These are phyloP conservation scores for Inga oerstediana DNA, from an alignment of 306 rosid species.

Conservation along the genomic window DNA sequence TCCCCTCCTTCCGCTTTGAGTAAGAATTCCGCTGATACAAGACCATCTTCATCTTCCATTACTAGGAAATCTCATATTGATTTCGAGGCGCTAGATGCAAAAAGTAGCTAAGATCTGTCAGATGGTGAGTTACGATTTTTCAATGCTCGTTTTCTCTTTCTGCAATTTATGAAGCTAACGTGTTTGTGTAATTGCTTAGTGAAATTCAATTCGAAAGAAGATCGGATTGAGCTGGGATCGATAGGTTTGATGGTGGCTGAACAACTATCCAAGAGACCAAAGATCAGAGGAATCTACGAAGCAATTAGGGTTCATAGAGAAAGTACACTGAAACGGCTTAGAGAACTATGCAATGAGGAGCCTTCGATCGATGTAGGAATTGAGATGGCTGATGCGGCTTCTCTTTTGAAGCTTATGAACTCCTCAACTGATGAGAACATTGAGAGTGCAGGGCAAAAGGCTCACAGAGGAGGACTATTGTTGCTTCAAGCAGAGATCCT, in stretches of 20 bases:
- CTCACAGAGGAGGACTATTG: slow-evolving; percentile 31
- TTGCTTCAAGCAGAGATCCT: slow-evolving; percentile 33
- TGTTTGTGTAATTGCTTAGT: background rate
- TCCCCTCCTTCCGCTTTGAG: slow-evolving; percentile 30
- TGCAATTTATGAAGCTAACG: background rate
- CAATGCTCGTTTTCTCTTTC: background rate
- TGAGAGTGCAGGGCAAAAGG: slow-evolving; percentile 31
- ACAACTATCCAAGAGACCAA: slow-evolving; percentile 36
- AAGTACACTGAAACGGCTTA: slow-evolving; percentile 29
- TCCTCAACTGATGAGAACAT: slow-evolving; percentile 24
- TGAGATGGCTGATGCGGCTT: slow-evolving; percentile 41
- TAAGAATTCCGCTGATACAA: slow-evolving; percentile 1
- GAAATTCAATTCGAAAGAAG: slow-evolving; percentile 16
- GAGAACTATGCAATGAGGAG: slow-evolving; percentile 28
- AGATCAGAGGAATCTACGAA: slow-evolving; percentile 25
- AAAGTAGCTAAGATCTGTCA: background rate
- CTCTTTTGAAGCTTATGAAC: slow-evolving; percentile 32
- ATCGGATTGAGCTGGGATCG: slow-evolving; percentile 27
- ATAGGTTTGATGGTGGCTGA: slow-evolving; percentile 23
- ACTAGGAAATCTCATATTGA: slow-evolving; percentile 4
- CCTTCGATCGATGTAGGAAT: slow-evolving; percentile 32
- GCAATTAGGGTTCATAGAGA: slow-evolving; percentile 18
- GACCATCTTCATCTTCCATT: slow-evolving; percentile 32
- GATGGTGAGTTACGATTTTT: slow-evolving; percentile 21
- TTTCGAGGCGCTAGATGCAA: background rate